Conservation (phyloP, 176 grass and related monocot genomes). For the Cymbopogon citratus region DNA sequence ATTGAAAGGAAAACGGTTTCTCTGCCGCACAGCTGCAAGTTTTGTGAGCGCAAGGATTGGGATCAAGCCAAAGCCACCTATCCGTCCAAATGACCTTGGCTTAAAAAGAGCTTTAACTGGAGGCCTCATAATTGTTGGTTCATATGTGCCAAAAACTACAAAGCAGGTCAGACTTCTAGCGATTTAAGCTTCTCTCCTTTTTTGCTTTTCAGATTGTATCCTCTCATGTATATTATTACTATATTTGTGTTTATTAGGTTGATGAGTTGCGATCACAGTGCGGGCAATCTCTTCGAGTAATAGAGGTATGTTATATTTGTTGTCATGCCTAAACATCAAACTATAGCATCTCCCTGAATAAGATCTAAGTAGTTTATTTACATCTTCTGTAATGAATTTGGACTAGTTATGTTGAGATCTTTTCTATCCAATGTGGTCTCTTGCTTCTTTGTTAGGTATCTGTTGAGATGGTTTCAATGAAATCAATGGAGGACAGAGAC, state of each 20-base stretch:
- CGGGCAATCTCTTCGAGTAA: constrained; percentile 47
- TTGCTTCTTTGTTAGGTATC: constrained; percentile 54
- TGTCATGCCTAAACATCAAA: constrained; percentile 17
- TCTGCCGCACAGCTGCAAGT: constrained; percentile 94
- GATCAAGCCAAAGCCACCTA: constrained; percentile 68
- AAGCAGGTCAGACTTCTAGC: constrained; percentile 59
- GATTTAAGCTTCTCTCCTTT: not conserved
- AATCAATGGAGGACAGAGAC: constrained; percentile 62
- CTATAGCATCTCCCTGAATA: constrained; percentile 3
- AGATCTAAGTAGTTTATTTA: constrained; percentile 19
- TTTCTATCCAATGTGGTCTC: constrained; percentile 23
- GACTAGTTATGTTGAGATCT: constrained; percentile 20
- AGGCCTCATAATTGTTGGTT: constrained; percentile 95
- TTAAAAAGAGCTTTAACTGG: constrained; percentile 68
- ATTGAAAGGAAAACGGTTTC: constrained; percentile 74
- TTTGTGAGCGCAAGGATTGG: constrained; percentile 96
- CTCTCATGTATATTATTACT: constrained; percentile 22
- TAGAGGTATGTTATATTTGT: constrained; percentile 63
- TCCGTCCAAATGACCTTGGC: constrained; percentile 68
- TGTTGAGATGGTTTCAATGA: constrained; percentile 83
- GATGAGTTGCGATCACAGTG: constrained; percentile 64
- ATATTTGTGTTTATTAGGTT: constrained; percentile 51
- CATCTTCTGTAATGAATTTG: not conserved
- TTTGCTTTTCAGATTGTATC: constrained; percentile 1
- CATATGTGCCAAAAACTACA: constrained; percentile 98